Conservation (phyloP, 164 flowering plant species). For the Taxillus chinensis region DNA sequence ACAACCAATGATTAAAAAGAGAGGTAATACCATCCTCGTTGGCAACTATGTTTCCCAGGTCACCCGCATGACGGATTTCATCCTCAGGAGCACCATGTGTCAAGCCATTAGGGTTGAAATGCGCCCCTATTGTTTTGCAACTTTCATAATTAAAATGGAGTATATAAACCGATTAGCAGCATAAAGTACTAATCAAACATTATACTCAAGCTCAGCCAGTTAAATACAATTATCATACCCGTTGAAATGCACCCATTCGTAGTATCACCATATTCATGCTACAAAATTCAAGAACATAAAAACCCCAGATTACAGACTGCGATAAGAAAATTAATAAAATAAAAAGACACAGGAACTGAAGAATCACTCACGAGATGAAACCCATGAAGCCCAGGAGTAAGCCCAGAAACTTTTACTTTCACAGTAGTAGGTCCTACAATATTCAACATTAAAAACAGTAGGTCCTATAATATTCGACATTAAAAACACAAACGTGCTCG, state of each 20-base stretch:
- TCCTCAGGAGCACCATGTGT: conserved; percentile 97
- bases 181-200: background rate
- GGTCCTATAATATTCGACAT: conserved; percentile 51
- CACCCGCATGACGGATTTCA: conserved; percentile 96
- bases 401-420: conserved; percentile 56
- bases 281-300: conserved; percentile 8
- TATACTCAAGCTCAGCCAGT: background rate
- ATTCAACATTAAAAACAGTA: conserved; percentile 54
- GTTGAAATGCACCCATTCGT: conserved; percentile 95
- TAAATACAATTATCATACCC: conserved; percentile 30
- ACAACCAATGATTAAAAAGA: background rate
- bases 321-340: background rate
- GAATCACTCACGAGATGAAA: conserved; percentile 59
- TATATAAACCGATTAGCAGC: background rate
- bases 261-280: conserved; percentile 92
- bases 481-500: conserved; percentile 27
- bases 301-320: background rate
- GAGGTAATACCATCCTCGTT: conserved; percentile 59
- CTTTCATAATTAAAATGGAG: background rate
- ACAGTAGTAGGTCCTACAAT: conserved; percentile 75
- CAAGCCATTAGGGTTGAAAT: conserved; percentile 71
- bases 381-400: conserved; percentile 79
- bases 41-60: conserved; percentile 99
- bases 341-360: background rate
- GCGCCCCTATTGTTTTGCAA: conserved; percentile 37